Base-by-base conservation (phyloP, 169 alveolate species). In the Cryptosporidium andersoni region DNA sequence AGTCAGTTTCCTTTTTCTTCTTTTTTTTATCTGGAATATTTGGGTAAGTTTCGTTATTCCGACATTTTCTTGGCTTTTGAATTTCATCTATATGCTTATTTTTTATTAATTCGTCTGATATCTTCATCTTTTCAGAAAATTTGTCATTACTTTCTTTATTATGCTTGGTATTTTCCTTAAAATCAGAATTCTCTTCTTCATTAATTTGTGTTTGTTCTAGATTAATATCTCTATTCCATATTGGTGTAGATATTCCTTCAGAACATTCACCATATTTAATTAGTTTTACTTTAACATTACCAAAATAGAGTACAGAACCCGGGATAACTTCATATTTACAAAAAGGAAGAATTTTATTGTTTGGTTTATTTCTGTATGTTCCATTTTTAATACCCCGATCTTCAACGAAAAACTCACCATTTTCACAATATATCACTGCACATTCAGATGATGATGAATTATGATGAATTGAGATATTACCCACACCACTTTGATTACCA, bases 341-440 rank as follows among this genome's bases (percentile, higher is more conserved):
- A 74, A 34, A 12, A 11, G 85, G 85, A 14, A 47, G 43, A 5
- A 74, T 56, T 74, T 58, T 74, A 42, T 25, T 14, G 4, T 58
- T 58, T 40, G 45, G 36, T 45, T 45, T 40, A 9, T 60, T 74
- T 60, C 85, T 58, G 25, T 45, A 74, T 58, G 85, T 74, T 14
- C 85, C 85, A 11, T 45, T 48, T 5, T 56, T 49, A 9, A 58
- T 58, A 51, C 49, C 49, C n/a, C 45, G 55, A 36, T 74, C 85
- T 42, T 74, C 74, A 58, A 74, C 49, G 42, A 74, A 74, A 74
- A 74, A 74, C 14, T 74, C 85, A 40, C 85, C 85, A 9, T 74
- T 4, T 42, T 74, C 85, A 12, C 16, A 51, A 48, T 74, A 64
- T 43, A 74, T 60, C 5, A 74, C 48, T 25, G 85, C 85, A 25